Evolutionary conservation across 2,329 filamentous ascomycete species (phyloP).

Genomic region (Trichophyton benhamiae): DNA sequence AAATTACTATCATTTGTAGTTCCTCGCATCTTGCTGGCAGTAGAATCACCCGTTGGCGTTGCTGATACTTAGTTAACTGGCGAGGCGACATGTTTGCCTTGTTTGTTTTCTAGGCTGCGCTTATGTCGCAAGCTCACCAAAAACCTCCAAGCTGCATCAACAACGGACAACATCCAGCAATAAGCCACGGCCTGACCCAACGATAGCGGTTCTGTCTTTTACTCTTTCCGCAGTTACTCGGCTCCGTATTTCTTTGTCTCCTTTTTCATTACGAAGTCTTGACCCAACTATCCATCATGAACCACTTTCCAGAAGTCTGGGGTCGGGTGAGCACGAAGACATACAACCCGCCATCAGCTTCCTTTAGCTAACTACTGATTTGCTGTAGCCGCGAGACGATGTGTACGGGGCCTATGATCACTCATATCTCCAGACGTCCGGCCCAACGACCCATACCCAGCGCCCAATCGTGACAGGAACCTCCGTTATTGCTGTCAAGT

Average conservation of each 20-base stretch:
- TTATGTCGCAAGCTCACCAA: neutral
- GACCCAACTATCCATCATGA: constrained; percentile 37
- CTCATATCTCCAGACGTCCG: constrained; percentile 60
- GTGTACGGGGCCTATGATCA: constrained; percentile 88
- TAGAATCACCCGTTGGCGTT: neutral
- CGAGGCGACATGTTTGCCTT: neutral
- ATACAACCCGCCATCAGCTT: constrained; percentile 10
- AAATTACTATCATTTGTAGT: neutral
- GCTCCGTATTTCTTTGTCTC: neutral
- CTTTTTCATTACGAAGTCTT: neutral
- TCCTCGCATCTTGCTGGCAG: neutral
- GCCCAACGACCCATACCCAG: constrained; percentile 77
- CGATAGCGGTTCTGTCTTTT: neutral
- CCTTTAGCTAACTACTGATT: constrained; percentile 14
- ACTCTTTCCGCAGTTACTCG: neutral
- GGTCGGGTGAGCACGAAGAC: constrained; percentile 32
- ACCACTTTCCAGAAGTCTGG: constrained; percentile 55
- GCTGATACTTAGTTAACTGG: neutral
- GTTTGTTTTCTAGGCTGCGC: constrained; percentile 2
- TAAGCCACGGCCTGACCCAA: neutral
- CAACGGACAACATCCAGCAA: neutral
- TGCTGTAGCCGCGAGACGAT: constrained; percentile 77
- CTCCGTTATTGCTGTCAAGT: constrained; percentile 89
- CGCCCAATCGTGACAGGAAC: constrained; percentile 91
- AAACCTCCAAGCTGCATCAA: neutral